Percentiles rank a stretch among this genome's conserved stretches.
Conservation (phyloP, 2,329 filamentous ascomycete species). For the Colletotrichum salicis region DNA sequence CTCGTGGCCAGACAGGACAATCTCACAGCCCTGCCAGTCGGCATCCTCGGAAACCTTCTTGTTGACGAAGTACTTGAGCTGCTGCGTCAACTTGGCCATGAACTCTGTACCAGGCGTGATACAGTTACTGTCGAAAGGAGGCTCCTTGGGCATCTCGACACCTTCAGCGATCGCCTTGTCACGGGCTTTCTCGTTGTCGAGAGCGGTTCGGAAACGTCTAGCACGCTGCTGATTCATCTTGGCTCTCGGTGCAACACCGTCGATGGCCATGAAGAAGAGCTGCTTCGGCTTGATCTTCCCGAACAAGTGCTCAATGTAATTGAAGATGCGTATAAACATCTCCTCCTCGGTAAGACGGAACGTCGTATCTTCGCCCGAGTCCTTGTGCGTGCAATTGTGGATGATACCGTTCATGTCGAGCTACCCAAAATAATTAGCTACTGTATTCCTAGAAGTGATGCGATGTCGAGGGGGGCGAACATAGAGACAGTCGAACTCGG, state of each 20-base stretch:
- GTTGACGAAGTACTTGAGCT: slow-evolving; percentile 98
- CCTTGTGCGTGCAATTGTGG: slow-evolving; percentile 98
- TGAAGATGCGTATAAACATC: slow-evolving; percentile 99
- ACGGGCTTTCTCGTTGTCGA: slow-evolving; percentile 88
- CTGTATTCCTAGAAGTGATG: slow-evolving; percentile 40
- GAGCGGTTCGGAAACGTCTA: slow-evolving; percentile 90
- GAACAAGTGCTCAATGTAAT: slow-evolving; percentile 98
- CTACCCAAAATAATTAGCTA: slow-evolving; percentile 54
- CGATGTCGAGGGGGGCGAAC: slow-evolving; percentile 55
- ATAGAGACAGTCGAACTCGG: slow-evolving; percentile 98
- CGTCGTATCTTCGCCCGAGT: slow-evolving; percentile 84
- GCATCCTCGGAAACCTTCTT: slow-evolving; percentile 98
- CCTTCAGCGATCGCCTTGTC: slow-evolving; percentile 93
- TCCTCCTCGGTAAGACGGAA: slow-evolving; percentile 96
- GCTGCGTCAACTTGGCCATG: slow-evolving; percentile 94
- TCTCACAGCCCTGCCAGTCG: slow-evolving; percentile 97
- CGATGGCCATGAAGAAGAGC: slow-evolving; percentile 99
- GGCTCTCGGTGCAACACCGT: slow-evolving; percentile 94
- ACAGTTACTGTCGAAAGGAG: slow-evolving; percentile 98
- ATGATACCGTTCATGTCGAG: slow-evolving; percentile 99
- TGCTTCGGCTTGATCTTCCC: slow-evolving; percentile 99
- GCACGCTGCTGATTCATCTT: slow-evolving; percentile 99
- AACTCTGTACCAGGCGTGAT: slow-evolving; percentile 98
- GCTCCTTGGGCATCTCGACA: slow-evolving; percentile 92
- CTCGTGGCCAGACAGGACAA: slow-evolving; percentile 96